Base-by-base conservation (phyloP, 2,329 filamentous ascomycete species). In the Rhexocercosporidium sp. region DNA sequence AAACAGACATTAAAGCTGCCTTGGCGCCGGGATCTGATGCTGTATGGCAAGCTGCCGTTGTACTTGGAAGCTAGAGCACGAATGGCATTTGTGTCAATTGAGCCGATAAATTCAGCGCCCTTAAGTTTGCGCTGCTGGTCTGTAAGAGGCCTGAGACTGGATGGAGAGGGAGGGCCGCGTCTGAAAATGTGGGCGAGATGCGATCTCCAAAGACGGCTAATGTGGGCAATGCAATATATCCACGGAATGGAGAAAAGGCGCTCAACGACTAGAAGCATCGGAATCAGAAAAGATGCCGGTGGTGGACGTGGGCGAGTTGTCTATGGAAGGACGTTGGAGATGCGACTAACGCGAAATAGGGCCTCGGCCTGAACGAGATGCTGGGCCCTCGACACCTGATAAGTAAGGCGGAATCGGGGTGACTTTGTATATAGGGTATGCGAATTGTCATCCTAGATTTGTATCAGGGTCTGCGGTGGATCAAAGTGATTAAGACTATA, bases 1-100 rank as follows among this genome's bases (percentile, higher is more conserved):
- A 53, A 53, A 53, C 49, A 53, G 49, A 53, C 49, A 53, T 53
- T 53, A 34, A 53, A 53, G 49, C 49, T 53, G 49, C 49, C 49
- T 53, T 53, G 25, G 14, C 25, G 49, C 49, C 27, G 49, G 18
- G 14, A 53, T 53, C 49, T 53, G 49, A 53, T 34, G 18, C 25
- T 53, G 16, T 27, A 53, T 53, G 27, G 49, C 27, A 53, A 34
- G 0, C 49, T 27, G 14, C 49, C 49, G 49, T 53, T 53, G 27
- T 53, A 53, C 14, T 18, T 53, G 27, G 49, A 53, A 53, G 49
- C 49, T 53, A 53, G 16, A n/a, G 49, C 49, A 34, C 25, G 27
- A 31, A 53, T 53, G 16, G 49, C 27, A 34, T 53, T 27, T n/a
- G 49, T 53, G 49, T 53, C 49, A 6, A 53, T 53, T 53, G 49